Percentiles rank a stretch among this genome's conserved stretches.
phyloP scores from a whole-genome alignment of 805 yeast genomes.

The Cyberlindnera mycetangii region DNA sequence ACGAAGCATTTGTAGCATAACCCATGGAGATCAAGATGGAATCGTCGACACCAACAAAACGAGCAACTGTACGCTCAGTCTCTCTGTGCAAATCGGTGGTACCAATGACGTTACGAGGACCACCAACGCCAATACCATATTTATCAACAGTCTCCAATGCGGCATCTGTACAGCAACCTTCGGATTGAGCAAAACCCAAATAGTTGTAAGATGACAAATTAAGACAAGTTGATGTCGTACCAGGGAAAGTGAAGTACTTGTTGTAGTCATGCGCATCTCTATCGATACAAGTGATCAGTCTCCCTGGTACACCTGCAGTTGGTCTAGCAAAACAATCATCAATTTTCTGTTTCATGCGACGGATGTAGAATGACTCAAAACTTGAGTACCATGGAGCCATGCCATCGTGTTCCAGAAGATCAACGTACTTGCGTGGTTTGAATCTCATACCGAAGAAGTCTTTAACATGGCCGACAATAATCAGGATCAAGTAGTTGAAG shows the following conservation, averaged over 20 bases:
- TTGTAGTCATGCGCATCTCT: conserved; percentile 67
- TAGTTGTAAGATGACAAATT: conserved; percentile 91
- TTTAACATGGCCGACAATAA: conserved; percentile 84
- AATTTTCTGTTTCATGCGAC: conserved; percentile 85
- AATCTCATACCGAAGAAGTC: conserved; percentile 83
- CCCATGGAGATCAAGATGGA: conserved; percentile 90
- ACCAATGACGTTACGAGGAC: conserved; percentile 74
- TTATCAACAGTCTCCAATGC: conserved; percentile 61
- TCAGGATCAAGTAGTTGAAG: conserved; percentile 76
- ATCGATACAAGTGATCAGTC: conserved; percentile 79
- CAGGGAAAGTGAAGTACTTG: conserved; percentile 67
- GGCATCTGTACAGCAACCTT: conserved; percentile 83
- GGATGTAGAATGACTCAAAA: conserved; percentile 88
- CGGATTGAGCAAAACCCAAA: conserved; percentile 94
- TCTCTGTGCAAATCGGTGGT: conserved; percentile 68
- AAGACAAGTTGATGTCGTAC: conserved; percentile 71
- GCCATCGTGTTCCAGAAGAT: conserved; percentile 76
- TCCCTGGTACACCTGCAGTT: conserved; percentile 96
- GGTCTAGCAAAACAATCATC: conserved; percentile 96
- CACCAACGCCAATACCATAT: conserved; percentile 76
- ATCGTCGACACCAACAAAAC: conserved; percentile 88
- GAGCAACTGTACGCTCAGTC: conserved; percentile 77
- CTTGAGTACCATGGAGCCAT: conserved; percentile 95
- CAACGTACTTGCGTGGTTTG: conserved; percentile 59
- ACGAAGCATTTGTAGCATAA: conserved; percentile 89